phyloP scores from a whole-genome alignment of 2,329 filamentous ascomycete genomes.

The Penicillium sclerotiorum region DNA sequence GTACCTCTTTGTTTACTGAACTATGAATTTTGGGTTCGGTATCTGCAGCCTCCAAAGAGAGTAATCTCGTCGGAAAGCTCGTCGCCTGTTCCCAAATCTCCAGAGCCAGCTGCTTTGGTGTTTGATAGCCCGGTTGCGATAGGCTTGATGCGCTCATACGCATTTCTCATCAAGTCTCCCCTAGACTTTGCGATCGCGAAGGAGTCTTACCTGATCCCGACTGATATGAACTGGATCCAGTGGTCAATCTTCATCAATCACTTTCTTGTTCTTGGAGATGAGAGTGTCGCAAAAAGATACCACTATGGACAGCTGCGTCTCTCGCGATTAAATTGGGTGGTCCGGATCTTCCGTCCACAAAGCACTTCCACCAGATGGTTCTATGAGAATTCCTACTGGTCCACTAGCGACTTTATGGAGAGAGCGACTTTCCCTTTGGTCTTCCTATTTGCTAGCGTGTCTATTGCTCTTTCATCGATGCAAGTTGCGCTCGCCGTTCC shows the following conservation, averaged over 20 bases:
- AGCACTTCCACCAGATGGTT: not conserved
- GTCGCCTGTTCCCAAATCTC: not conserved
- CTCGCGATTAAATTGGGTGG: conserved; percentile 1
- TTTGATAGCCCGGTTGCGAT: not conserved
- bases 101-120: not conserved
- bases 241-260: conserved; percentile 3
- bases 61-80: not conserved
- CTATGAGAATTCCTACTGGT: conserved; percentile 1
- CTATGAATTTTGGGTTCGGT: conserved; percentile 1
- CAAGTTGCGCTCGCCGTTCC: conserved; percentile 9
- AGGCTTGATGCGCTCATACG: conserved; percentile 6
- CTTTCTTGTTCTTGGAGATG: not conserved
- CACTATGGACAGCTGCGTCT: conserved; percentile 5
- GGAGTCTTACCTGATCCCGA: not conserved
- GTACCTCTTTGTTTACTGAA: not conserved
- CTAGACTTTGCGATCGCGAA: conserved; percentile 1
- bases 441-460: conserved; percentile 2
- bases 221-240: not conserved
- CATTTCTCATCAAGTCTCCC: not conserved
- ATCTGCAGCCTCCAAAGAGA: not conserved
- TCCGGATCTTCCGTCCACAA: not conserved
- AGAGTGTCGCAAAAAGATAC: conserved; percentile 1
- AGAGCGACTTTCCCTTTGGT: not conserved
- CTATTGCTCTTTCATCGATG: conserved; percentile 2
- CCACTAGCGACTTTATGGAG: not conserved